Percentiles rank a stretch among this genome's conserved stretches.
These are phyloP conservation scores for Elaeis oleifera DNA, from an alignment of 202 grass and related monocot species.

Conservation along the genomic window DNA sequence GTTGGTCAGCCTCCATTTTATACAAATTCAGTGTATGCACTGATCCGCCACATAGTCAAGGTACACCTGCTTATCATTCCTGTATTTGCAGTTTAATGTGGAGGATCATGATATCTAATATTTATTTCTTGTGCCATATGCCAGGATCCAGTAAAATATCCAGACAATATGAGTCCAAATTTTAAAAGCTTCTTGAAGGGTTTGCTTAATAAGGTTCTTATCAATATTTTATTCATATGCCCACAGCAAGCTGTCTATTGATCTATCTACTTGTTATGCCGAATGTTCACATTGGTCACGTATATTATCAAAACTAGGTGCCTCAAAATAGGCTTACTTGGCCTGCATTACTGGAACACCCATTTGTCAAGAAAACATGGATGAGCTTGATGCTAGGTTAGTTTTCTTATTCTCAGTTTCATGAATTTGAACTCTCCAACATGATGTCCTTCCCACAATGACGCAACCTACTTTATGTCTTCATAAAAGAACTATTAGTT, in stretches of 20 bases:
- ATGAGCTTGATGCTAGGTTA: constrained; percentile 31
- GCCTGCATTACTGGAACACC: constrained; percentile 80
- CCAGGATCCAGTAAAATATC: constrained; percentile 98
- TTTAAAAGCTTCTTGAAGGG: constrained; percentile 96
- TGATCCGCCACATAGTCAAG: constrained; percentile 97
- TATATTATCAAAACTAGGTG: constrained; percentile 40
- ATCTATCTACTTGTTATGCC: background rate
- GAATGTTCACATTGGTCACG: background rate
- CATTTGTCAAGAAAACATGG: constrained; percentile 80
- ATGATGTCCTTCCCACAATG: background rate
- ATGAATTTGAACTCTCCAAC: background rate
- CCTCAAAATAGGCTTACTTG: constrained; percentile 90
- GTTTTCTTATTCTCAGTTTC: constrained; percentile 8
- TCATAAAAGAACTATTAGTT: background rate
- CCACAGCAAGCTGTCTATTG: constrained; percentile 28
- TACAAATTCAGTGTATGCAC: constrained; percentile 95
- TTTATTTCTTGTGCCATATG: constrained; percentile 14
- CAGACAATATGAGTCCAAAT: constrained; percentile 86
- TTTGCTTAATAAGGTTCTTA: constrained; percentile 81
- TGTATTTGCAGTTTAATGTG: background rate
- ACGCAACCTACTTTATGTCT: constrained; percentile 1
- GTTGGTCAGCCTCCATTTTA: constrained; percentile 99
- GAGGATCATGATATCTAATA: background rate
- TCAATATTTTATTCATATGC: background rate
- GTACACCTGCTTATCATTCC: constrained; percentile 30